Conservation (phyloP, 2,329 filamentous ascomycete genomes). For the Cytospora paraplurivora region DNA sequence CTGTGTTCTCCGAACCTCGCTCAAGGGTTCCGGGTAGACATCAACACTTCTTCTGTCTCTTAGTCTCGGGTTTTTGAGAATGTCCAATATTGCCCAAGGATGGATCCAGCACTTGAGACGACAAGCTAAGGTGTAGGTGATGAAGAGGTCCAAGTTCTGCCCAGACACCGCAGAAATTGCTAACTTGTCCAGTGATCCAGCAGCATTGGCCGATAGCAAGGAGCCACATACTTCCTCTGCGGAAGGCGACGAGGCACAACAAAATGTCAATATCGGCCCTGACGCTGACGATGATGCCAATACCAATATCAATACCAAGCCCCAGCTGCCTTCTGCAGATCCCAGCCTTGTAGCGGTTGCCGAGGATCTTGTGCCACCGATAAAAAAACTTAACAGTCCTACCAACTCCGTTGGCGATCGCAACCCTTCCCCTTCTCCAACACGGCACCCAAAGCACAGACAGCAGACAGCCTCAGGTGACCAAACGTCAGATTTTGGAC, state of each 20-base stretch:
- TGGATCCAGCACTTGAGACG: constrained; percentile 15
- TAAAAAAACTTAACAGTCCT: constrained; percentile 20
- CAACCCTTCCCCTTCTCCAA: constrained; percentile 10
- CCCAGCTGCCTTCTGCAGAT: background rate
- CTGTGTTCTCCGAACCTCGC: too few relatives aligned
- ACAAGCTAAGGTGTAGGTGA: constrained; percentile 10
- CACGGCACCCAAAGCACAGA: background rate
- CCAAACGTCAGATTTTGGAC: constrained; percentile 9
- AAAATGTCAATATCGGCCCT: background rate
- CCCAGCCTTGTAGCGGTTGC: background rate
- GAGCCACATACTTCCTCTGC: background rate
- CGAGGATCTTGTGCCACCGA: constrained; percentile 1
- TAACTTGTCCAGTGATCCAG: constrained; percentile 8
- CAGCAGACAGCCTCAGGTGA: background rate
- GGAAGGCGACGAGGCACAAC: background rate
- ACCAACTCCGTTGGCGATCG: constrained; percentile 10
- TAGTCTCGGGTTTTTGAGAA: too few relatives aligned
- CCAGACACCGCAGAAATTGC: background rate
- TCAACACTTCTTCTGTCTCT: too few relatives aligned
- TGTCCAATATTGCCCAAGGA: constrained; percentile 3
- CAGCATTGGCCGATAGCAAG: background rate
- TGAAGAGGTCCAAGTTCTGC: background rate
- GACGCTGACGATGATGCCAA: background rate
- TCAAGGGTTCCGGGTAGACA: too few relatives aligned
- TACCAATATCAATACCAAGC: background rate